Base-by-base conservation (phyloP, 768 basidiomycete species). In the Lactifluus rugatus region DNA sequence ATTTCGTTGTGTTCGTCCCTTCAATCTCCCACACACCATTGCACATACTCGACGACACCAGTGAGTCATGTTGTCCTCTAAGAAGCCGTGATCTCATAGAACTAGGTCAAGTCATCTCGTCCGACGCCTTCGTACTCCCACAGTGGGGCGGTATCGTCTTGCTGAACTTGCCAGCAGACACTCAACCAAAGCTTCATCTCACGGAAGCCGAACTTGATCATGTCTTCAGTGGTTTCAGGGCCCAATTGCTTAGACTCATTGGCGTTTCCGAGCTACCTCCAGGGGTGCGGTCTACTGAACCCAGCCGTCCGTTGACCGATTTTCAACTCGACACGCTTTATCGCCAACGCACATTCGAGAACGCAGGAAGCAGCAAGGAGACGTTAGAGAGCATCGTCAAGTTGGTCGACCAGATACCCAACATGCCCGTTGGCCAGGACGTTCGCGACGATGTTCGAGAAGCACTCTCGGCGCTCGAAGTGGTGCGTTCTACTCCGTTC, bases 121-220 rank as follows among this genome's bases (percentile, higher is more conserved):
- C 82, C 7, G 77, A 75, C 49, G 81, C 92, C 8, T 97, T 98
- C 74, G 78, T 95, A 19, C 75, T 94, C 0, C 94, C 95, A 0
- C 95, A 98, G 70, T 94, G 90, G 85, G 95, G 95, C 34, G 85
- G 92, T 23, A 85, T 98, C 52, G 79, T 87, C 56, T 78, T 98
- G 58, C 73, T 81, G 64, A 92, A 93, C 68, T 80, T 81, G 34
- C 71, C 74, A 36, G 51, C 67, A 42, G 62, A 69, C 34, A 58
- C 67, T 54, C 57, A 69, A 55, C 52, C 68, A 62, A 57, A 68
- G 49, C 60, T 71, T 52, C 69, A 73, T 50, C 72, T 82, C 32
- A 74, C 77, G 46, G 66, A 72, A 36, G 61, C 68, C 34, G 75
- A 75, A 39, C 75, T 90, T 17, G 67, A 78, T 44, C 66, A 71